Percentiles rank a stretch among this genome's conserved stretches.
Evolutionary conservation across 352 stramenopile species (phyloP).

Genomic region (Pythium rishiriense): DNA sequence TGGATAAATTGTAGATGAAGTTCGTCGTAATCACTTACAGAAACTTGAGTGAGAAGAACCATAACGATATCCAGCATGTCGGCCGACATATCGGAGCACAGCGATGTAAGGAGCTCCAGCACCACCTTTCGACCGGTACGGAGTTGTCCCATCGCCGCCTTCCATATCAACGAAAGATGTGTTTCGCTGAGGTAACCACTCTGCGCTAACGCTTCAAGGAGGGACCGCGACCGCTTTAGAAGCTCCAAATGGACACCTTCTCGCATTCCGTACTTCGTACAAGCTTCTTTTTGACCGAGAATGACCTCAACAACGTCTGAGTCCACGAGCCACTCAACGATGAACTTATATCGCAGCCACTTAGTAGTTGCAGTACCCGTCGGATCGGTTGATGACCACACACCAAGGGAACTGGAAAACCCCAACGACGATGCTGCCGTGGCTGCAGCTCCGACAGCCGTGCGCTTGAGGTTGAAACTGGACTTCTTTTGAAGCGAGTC

Average conservation of each 20-base stretch:
- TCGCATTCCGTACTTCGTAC: conserved; percentile 68
- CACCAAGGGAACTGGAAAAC: conserved; percentile 16
- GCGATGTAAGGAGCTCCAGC: conserved; percentile 69
- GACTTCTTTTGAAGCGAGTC: conserved; percentile 67
- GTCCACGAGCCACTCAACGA: conserved; percentile 78
- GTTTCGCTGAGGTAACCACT: conserved; percentile 59
- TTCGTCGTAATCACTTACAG: conserved; percentile 71
- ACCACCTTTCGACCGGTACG: conserved; percentile 68
- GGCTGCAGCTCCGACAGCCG: conserved; percentile 18
- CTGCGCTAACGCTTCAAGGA: conserved; percentile 69
- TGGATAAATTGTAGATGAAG: conserved; percentile 78
- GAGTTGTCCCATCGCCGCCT: conserved; percentile 64
- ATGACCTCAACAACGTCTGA: conserved; percentile 85
- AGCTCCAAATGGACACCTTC: conserved; percentile 83
- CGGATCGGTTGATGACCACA: conserved; percentile 22
- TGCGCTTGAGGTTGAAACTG: conserved; percentile 47
- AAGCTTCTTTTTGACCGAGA: conserved; percentile 65
- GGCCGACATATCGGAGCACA: conserved; percentile 65
- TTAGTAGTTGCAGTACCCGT: conserved; percentile 34
- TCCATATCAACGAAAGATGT: conserved; percentile 79
- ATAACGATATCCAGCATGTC: conserved; percentile 80
- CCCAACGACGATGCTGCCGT: conserved; percentile 29
- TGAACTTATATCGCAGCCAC: conserved; percentile 72
- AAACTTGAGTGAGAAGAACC: conserved; percentile 73
- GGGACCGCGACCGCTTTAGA: conserved; percentile 67